phyloP scores from a whole-genome alignment of 768 basidiomycete genomes.

The Tephrocybe sp. region DNA sequence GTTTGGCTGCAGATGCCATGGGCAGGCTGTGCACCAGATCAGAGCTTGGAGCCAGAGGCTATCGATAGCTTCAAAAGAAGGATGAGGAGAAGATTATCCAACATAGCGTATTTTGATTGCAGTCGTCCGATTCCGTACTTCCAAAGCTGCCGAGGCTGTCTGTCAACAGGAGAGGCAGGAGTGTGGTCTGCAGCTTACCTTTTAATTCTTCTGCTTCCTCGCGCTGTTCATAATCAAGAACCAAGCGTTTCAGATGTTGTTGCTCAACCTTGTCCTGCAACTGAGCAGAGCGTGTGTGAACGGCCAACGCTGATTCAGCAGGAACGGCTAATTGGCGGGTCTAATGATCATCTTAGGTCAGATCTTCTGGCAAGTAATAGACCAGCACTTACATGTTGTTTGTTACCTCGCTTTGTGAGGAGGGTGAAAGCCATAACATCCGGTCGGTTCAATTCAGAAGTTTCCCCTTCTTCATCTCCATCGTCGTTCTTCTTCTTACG shows the following conservation, averaged over 20 bases:
- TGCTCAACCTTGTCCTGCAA: constrained; percentile 95
- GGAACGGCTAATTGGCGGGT: constrained; percentile 89
- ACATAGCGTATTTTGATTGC: constrained; percentile 79
- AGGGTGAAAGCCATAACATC: constrained; percentile 89
- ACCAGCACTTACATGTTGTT: constrained; percentile 68
- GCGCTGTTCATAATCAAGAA: constrained; percentile 87
- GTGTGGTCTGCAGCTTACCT: constrained; percentile 41
- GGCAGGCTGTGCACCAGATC: no score
- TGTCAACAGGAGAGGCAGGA: not conserved
- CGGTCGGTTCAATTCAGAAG: constrained; percentile 30
- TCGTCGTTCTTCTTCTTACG: constrained; percentile 70
- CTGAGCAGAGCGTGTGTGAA: constrained; percentile 90
- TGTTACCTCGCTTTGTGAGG: constrained; percentile 90
- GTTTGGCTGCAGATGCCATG: no score
- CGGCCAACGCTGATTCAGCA: constrained; percentile 80
- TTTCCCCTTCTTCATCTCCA: constrained; percentile 47
- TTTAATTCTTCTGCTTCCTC: constrained; percentile 84
- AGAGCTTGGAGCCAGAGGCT: not conserved
- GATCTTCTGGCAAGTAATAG: constrained; percentile 4
- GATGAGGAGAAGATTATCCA: constrained; percentile 31
- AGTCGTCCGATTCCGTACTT: constrained; percentile 64
- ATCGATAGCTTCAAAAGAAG: constrained; percentile 3
- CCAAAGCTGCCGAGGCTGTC: constrained; percentile 47
- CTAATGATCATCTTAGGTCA: constrained; percentile 38
- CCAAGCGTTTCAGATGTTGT: constrained; percentile 94